A percentile compares a stretch with the other conserved stretches of the same genome.
Evolutionary conservation across 23 red algal genomes (phyloP).

Genomic region (Chondrus crispus): DNA sequence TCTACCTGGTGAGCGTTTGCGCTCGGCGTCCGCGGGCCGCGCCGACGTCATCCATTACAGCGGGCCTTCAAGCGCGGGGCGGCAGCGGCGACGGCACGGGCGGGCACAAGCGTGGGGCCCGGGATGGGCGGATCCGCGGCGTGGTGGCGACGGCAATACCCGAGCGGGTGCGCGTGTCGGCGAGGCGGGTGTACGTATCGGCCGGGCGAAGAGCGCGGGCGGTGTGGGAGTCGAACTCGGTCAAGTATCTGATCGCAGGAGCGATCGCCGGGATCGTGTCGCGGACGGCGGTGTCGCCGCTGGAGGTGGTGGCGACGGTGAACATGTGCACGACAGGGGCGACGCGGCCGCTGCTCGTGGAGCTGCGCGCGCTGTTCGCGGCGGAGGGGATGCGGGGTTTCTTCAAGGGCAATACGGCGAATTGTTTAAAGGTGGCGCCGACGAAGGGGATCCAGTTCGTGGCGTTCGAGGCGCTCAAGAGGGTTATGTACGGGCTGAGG

Average conservation of each 20-base stretch:
- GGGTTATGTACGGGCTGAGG: constrained; percentile 30
- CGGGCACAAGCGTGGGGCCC: too few species aligned
- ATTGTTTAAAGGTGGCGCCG: constrained; percentile 92
- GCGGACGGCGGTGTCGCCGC: constrained; percentile 81
- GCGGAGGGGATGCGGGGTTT: constrained; percentile 88
- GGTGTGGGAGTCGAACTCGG: constrained; percentile 18
- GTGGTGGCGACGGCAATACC: background rate
- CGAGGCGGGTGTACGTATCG: background rate
- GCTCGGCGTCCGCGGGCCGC: too few species aligned
- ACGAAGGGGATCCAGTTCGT: constrained; percentile 96
- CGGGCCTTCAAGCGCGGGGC: too few species aligned
- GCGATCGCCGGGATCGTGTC: constrained; percentile 90
- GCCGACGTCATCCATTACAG: background rate
- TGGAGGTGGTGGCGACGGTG: constrained; percentile 88
- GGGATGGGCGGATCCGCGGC: too few species aligned
- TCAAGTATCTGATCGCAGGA: constrained; percentile 76
- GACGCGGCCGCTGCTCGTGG: constrained; percentile 39
- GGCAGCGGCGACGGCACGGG: background rate
- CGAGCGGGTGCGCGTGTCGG: background rate
- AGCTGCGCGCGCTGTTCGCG: constrained; percentile 68
- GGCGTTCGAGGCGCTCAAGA: constrained; percentile 83
- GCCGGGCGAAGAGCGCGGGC: background rate
- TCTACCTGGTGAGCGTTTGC: too few species aligned
- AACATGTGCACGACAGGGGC: constrained; percentile 84
- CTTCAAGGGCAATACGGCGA: constrained; percentile 89